Base-by-base conservation (phyloP, 2,329 filamentous ascomycete species). In the Cladosporium oxysporum region DNA sequence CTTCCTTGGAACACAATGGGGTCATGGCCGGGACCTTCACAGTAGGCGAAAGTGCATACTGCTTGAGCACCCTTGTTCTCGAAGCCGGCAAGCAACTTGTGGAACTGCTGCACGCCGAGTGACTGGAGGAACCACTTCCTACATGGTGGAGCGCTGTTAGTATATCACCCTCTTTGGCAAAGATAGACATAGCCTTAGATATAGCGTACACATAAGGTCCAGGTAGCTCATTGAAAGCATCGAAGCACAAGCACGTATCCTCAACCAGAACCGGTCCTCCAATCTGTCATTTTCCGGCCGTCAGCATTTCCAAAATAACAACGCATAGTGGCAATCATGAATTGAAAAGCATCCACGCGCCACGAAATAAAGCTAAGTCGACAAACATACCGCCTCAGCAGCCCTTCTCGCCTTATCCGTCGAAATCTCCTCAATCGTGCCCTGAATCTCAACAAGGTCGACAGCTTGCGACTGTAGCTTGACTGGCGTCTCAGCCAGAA, bases 21-120 rank as follows among this genome's bases (percentile, higher is more conserved):
- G 74, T 96, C 88, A 62, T 91, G 84, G 2, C 91, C 93, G 5
- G 93, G 95, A 0, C 94, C 95, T 69, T 89, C 85, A 64, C 88
- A 95, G 80, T 96, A 97, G 28, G 89, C 95, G 80, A 99, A 99
- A 0, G 95, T 99, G 81, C 94, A 97, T 55, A 99, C 91, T 21
- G 95, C 94, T 79, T 96, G 89, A 53, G 93, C 93, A 53, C 90
- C 91, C 79, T 97, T 97, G 80, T 99, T 91, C 31, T 91, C 84
- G 77, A 97, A 97, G 7, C 90, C 92, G 62, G 88, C 89, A 49
- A 99, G 88, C 69, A 99, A 86, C 76, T 94, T 95, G 81, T 97
- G 96, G 66, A 99, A 84, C 16, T 95, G 91, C 58, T 90, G 82
- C 70, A 93, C 92, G 65, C 95, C 95, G 66, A 97, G 84, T 33